These are phyloP conservation scores for Podochytrium sp. DNA, from an alignment of 192 early-diverging fungal species.

Conservation along the genomic window DNA sequence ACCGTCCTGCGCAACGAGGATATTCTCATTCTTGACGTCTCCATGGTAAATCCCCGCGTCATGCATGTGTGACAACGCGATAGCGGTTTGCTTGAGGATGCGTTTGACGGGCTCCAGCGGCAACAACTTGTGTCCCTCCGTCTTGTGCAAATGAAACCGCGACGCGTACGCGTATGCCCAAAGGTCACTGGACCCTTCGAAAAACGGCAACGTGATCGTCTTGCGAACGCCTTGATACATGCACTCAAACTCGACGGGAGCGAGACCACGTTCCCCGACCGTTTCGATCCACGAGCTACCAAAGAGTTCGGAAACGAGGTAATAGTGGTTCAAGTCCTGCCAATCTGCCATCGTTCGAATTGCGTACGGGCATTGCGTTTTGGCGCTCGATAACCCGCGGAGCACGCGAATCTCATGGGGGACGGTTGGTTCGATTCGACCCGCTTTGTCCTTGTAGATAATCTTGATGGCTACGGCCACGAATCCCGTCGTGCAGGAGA, in stretches of 20 bases:
- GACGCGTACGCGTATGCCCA: conserved; percentile 7
- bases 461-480: conserved; percentile 30
- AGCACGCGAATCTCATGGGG: neutral
- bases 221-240: too few species aligned
- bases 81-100: conserved; percentile 47
- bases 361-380: neutral
- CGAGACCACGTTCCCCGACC: too few species aligned
- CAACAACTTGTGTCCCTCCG: neutral
- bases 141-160: neutral
- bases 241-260: too few species aligned
- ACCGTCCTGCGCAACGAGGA: conserved; percentile 31
- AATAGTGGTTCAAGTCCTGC: conserved; percentile 23
- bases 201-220: too few species aligned
- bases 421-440: neutral
- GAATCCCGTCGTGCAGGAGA: neutral
- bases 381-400: neutral
- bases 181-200: conserved; percentile 27
- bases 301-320: conserved; percentile 30
- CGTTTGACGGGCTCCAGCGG: neutral
- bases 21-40: conserved; percentile 68
- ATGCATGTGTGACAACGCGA: conserved; percentile 48
- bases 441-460: conserved; percentile 18
- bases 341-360: neutral
- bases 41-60: conserved; percentile 50
- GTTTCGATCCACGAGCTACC: neutral